Base-by-base conservation (phyloP, 306 rosid genomes). In the Lathyrus oleraceus region DNA sequence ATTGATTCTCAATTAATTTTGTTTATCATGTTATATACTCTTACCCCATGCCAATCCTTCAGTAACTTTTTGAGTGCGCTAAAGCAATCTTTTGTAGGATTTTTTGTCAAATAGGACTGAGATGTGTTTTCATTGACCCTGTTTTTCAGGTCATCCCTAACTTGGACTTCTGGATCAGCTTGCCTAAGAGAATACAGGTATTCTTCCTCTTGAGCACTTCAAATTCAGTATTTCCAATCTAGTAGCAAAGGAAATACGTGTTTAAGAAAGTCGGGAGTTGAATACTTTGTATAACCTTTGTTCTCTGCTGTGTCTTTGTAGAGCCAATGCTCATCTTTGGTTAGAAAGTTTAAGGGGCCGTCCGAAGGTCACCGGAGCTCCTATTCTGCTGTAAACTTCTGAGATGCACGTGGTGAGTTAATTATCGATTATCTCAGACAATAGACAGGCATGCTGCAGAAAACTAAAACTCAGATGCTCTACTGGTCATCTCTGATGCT, bases 331-430 rank as follows among this genome's bases (percentile, higher is more conserved):
- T 45, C 87, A 59, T 87, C 95, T 42, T 43, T 88, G 76, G 79
- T 88, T 64, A 84, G 80, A 75, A 94, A 74, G 79, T 77, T 87
- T 62, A 86, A 67, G 80, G 89, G 90, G 71, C 93, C 95, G 15
- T 85, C 97, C 19, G 67, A 85, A 81, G 90, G 90, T 75, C 59
- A 88, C 78, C 80, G 95, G 69, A 86, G 79, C 79, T 76, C 95
- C 35, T 88, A 94, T 79, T 90, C 97, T 56, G 81, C 88, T 12
- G 97, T 91, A 79, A 76, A 91, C 82, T 94, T 91, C 83, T 94
- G 85, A 91, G 78, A 72, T 69, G 15, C 53, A 39, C 52, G 76
- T 47, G 78, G 76, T 59, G 79, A 80, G 38, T 74, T 66, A 82
- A 38, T 63, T 51, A 35, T 27, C 43, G 60, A 70, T 38, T 59